phyloP scores from a whole-genome alignment of 768 basidiomycete species.

The Naganishia antarctica region DNA sequence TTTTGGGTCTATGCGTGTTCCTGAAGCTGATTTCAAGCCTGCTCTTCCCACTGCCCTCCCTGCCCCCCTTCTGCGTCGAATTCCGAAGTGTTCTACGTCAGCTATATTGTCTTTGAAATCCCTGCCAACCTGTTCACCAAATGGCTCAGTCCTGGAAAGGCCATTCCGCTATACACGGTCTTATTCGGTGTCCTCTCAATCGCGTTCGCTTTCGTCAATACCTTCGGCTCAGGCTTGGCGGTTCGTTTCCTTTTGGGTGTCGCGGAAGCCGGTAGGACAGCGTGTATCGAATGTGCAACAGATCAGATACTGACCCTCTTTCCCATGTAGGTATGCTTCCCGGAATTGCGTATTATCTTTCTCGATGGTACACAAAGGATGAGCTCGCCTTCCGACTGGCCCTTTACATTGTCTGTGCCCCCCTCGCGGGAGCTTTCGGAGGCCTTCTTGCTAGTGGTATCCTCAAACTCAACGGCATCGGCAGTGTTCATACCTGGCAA shows the following conservation, averaged over 20 bases:
- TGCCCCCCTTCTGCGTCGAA: background rate
- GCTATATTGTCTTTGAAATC: constrained; percentile 22
- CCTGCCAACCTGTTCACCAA: constrained; percentile 28
- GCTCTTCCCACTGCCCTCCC: background rate
- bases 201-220: constrained; percentile 19
- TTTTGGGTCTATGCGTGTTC: background rate
- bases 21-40: background rate
- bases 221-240: constrained; percentile 7
- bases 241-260: constrained; percentile 24
- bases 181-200: constrained; percentile 25
- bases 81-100: constrained; percentile 4
- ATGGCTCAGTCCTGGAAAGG: constrained; percentile 21
- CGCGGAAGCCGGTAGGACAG: constrained; percentile 17
- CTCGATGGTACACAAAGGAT: constrained; percentile 26
- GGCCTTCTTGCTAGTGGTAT: background rate
- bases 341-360: constrained; percentile 27
- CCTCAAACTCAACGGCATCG: too few species aligned
- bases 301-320: background rate
- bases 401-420: constrained; percentile 18
- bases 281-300: background rate
- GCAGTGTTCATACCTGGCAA: too few species aligned
- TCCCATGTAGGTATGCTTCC: constrained; percentile 8
- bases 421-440: constrained; percentile 30
- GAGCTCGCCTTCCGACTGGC: constrained; percentile 18
- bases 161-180: constrained; percentile 25